These are phyloP conservation scores for Ceratocystis papillata DNA, from an alignment of 2,329 filamentous ascomycete species.

Conservation along the genomic window DNA sequence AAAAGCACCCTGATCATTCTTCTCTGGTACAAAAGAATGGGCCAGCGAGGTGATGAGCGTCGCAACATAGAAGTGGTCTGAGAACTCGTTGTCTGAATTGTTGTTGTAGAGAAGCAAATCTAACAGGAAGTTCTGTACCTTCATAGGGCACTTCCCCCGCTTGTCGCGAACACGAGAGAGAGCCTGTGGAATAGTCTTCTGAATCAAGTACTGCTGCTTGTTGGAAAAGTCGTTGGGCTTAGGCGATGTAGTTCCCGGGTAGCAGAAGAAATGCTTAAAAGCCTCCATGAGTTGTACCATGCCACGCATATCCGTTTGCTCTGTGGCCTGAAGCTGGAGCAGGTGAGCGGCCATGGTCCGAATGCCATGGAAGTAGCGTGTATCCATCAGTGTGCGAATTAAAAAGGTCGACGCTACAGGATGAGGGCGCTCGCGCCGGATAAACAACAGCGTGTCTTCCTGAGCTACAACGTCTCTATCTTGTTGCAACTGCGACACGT, in stretches of 20 bases:
- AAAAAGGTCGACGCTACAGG: conserved; percentile 81
- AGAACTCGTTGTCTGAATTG: conserved; percentile 79
- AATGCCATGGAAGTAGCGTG: conserved; percentile 87
- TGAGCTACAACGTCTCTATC: conserved; percentile 93
- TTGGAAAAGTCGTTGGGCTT: conserved; percentile 86
- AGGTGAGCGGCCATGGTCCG: conserved; percentile 72
- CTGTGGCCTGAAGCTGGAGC: conserved; percentile 61
- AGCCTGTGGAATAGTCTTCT: conserved; percentile 70
- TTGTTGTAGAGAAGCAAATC: conserved; percentile 90
- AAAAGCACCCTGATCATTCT: conserved; percentile 31
- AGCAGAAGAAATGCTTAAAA: conserved; percentile 81
- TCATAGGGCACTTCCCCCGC: conserved; percentile 61
- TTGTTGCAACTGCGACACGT: conserved; percentile 90
- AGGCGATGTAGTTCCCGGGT: conserved; percentile 65
- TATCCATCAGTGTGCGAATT: conserved; percentile 78
- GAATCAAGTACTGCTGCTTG: conserved; percentile 72
- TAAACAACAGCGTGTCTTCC: conserved; percentile 63
- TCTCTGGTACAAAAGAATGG: conserved; percentile 45
- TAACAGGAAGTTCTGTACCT: conserved; percentile 72
- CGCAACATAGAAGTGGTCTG: conserved; percentile 81
- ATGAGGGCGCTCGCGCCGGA: conserved; percentile 56
- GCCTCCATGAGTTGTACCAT: conserved; percentile 73
- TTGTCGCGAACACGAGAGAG: conserved; percentile 67
- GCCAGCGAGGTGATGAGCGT: conserved; percentile 58
- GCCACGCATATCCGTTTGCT: conserved; percentile 62